These are phyloP conservation scores for Fonsecaea nubica DNA, from an alignment of 2,329 filamentous ascomycete species.

Conservation along the genomic window DNA sequence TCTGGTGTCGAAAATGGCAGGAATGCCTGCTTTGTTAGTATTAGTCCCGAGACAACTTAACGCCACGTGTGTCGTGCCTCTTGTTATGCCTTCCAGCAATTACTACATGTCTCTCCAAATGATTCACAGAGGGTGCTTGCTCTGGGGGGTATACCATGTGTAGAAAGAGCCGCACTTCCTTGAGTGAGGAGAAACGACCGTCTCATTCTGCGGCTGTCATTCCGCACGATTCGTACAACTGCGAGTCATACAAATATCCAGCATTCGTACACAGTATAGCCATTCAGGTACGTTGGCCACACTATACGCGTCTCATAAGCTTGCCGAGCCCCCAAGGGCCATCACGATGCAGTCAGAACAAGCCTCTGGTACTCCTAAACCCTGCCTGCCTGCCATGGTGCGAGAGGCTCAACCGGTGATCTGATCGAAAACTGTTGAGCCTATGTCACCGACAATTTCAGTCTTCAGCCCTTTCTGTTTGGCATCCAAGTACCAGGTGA, in stretches of 20 bases:
- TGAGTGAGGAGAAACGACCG: neutral
- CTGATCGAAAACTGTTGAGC: neutral
- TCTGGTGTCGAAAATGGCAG: neutral
- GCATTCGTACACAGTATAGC: neutral
- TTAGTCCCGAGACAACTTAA: neutral
- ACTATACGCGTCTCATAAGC: neutral
- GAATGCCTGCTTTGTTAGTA: neutral
- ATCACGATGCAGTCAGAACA: neutral
- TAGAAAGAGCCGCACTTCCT: too few relatives aligned
- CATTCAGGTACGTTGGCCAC: neutral
- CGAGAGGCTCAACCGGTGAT: neutral
- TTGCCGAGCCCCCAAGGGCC: neutral
- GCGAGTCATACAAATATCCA: neutral
- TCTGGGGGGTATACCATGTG: neutral
- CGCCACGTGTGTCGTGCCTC: neutral
- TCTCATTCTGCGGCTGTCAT: neutral
- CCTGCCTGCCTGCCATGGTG: neutral
- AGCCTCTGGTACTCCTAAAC: neutral
- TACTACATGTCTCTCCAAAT: neutral
- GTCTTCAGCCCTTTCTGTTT: slow-evolving; percentile 11
- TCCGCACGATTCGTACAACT: neutral
- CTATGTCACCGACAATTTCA: slow-evolving; percentile 3
- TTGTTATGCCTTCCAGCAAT: neutral
- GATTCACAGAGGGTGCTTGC: neutral
- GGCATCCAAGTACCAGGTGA: slow-evolving; percentile 11